Base-by-base conservation (phyloP, 257 asterid species). In the Jasminum sambac region DNA sequence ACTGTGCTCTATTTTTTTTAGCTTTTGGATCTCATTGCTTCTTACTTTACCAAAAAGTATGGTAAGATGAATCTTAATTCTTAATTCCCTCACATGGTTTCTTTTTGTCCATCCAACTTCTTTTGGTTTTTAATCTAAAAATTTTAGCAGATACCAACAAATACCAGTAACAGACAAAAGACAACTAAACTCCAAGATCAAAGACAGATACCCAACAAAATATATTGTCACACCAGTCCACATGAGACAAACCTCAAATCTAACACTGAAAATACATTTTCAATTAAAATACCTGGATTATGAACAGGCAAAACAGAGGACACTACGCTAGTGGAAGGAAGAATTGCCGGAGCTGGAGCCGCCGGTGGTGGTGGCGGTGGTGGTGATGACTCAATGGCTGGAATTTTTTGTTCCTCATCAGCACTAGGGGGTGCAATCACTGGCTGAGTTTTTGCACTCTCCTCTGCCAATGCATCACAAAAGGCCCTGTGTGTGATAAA, bases 401-500 rank as follows among this genome's bases (percentile, higher is more conserved):
- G 80, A 64, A 50, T 80, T 30, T 77, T 78, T 24, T 79, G 84
- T 21, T 63, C 82, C 74, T 81, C 86, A 55, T 77, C 74, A 63
- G 72, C 76, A 78, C 46, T 58, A 70, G 86, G 81, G 63, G 83
- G 78, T 63, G 74, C 80, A 41, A 70, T 73, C 19, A 52, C 66
- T 2, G 81, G 70, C 37, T 77, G 79, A 38, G 85, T 64, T 81
- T 87, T 89, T 0, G 92, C 85, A 83, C 75, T 86, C 74, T 91
- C 98, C 75, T 78, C 87, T 23, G 96, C 95, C 68, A 89, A 79
- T 70, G 84, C 93, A 81, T 91, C 95, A 81, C 98, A 91, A 74
- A 89, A 91, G n/a, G 98, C 96, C 74, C 95, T 88, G 67, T 91
- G 98, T 37, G 96, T 91, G 72, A 89, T 85, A 71, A 87, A 91